phyloP scores from a whole-genome alignment of 495 filamentous ascomycete species.

The Extremus antarcticus region DNA sequence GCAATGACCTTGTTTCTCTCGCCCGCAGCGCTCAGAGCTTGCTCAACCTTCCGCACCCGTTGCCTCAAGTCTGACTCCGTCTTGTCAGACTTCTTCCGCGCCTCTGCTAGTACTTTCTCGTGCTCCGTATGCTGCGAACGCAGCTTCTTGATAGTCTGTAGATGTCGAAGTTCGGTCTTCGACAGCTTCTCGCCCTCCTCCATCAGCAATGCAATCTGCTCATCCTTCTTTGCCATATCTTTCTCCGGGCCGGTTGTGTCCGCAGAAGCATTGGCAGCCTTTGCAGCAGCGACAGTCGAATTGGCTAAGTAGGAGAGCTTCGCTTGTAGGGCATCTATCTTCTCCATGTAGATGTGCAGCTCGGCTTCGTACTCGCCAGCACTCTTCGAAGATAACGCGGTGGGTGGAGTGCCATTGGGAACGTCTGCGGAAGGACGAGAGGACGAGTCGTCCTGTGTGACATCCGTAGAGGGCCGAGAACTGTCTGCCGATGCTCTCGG shows the following conservation, averaged over 20 bases:
- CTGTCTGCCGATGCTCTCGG: slow-evolving; percentile 12
- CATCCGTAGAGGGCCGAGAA: slow-evolving; percentile 7
- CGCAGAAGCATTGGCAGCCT: slow-evolving; percentile 48
- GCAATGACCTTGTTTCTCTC: slow-evolving; percentile 55
- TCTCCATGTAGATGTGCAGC: slow-evolving; percentile 65
- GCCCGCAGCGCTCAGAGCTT: slow-evolving; percentile 51
- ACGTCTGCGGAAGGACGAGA: slow-evolving; percentile 9
- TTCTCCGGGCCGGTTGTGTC: slow-evolving; percentile 56
- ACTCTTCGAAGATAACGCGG: slow-evolving; percentile 38
- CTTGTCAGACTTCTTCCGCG: slow-evolving; percentile 46
- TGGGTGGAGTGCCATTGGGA: slow-evolving; percentile 1
- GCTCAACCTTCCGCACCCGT: slow-evolving; percentile 23
- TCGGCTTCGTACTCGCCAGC: slow-evolving; percentile 50
- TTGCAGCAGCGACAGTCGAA: slow-evolving; percentile 62
- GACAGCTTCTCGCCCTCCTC: slow-evolving; percentile 87
- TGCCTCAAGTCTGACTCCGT: slow-evolving; percentile 21
- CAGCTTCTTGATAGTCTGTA: slow-evolving; percentile 74
- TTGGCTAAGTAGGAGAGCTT: slow-evolving; percentile 81
- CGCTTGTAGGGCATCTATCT: slow-evolving; percentile 83
- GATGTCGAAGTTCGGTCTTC: slow-evolving; percentile 71
- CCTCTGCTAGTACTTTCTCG: slow-evolving; percentile 52
- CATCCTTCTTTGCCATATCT: slow-evolving; percentile 77
- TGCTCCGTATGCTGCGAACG: slow-evolving; percentile 48
- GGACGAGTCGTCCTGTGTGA: not conserved
- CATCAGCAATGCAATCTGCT: slow-evolving; percentile 77